Evolutionary conservation across 2,329 filamentous ascomycete genomes (phyloP), one percentile per base, ranked within the genome.

Genomic region (Aureobasidium lini): DNA sequence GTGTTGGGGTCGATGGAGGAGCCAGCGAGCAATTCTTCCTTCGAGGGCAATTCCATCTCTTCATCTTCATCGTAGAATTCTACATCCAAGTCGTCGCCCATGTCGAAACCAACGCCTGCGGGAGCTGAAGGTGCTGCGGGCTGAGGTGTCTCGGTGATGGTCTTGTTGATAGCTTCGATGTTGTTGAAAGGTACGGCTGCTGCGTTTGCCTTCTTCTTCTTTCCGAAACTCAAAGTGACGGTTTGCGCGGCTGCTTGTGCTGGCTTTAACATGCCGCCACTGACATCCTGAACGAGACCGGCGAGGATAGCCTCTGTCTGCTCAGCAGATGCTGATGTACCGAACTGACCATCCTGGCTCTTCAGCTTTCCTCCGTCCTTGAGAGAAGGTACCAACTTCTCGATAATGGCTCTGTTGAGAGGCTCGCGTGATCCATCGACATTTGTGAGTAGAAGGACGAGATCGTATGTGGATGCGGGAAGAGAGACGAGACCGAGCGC

Each of bases 1-100:
- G 85, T 86, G 68, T 96, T 88, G 72, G 97, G 94, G 69, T 97
- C 91, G 65, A 99, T 94, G 57, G 95, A 75, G 59, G 95, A 92
- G 64, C 95, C 90, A 11, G 64, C 60, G 61, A 66, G 91, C 88
- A 73, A 47, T 48, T 69, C 67, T 59, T 70, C 71, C 44, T 71
- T 67, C 44, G 65, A 68, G 2, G 71, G 71, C 29, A 73, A 67
- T 18, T 71, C 68, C 44, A 68, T 66, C 31, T 69, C 67, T 23
- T 70, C 67, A 28, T 69, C 66, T n/a, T 66, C 66, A 56, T 70
- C 69, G 34, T 71, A 69, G 43, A 69, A 68, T 44, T 79, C 80
- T 62, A 82, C 81, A 57, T 79, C 80, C 36, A 86, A 78, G 58
- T 81, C 81, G 62, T 84, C 83, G 54, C 78, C 78, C 29, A 85